Base-by-base conservation (phyloP, 2,329 filamentous ascomycete species). In the Penicillium hesseltinei region DNA sequence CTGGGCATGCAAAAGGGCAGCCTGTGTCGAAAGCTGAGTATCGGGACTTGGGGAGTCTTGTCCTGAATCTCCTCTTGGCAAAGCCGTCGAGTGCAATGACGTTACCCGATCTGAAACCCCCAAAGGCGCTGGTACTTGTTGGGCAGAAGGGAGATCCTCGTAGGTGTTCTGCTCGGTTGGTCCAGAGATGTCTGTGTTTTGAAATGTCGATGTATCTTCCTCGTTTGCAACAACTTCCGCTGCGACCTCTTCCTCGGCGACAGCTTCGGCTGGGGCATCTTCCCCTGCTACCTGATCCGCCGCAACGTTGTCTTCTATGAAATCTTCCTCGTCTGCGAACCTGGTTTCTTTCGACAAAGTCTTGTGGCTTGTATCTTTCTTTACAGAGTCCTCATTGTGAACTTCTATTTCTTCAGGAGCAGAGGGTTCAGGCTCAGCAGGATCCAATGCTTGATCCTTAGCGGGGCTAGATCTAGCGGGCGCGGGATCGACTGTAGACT, bases 21-120 rank as follows among this genome's bases (percentile, higher is more conserved):
- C 73, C 55, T 78, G 76, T 0, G 76, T 78, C 0, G 75, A 77
- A 27, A 77, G 63, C 13, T 74, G 67, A 5, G 66, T 62, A 35
- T 75, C 74, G 5, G 64, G 63, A 45, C 65, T 69, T 23, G 57
- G 64, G 31, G 59, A 58, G 15, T 60, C 60, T 31, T 62, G 35
- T 11, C 63, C 65, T 4, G 64, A 53, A 43, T 63, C 56, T 31
- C 50, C 62, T 49, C 71, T 71, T 9, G 66, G 68, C 35, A 73
- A 58, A 19, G 69, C 67, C 5, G 75, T 77, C 8, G 76, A 77
- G 53, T 75, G 68, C 40, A 76, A 67, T 5, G 76, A 78, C 39
- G 69, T 70, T 19, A 71, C 46, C 38, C 71, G 68, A 56, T 71
- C 70, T n/a, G 69, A 66, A 4, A 68, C 54, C 5, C 62, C 69